Conservation (phyloP, 2,329 filamentous ascomycete species). For the Chaetomiaceae sp. region DNA sequence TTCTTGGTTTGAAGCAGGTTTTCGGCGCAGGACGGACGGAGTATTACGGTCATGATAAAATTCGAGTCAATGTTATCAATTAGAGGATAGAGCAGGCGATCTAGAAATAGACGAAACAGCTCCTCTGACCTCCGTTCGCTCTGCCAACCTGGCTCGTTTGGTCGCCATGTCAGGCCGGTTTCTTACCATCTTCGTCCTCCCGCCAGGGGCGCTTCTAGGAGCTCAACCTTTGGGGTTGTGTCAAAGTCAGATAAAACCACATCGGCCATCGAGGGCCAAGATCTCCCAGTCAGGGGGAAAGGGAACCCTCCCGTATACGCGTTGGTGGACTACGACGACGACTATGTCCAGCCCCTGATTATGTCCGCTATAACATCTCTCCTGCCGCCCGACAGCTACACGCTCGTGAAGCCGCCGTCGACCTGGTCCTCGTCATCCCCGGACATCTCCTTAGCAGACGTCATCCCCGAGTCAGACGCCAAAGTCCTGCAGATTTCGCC, state of each 20-base stretch:
- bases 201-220: constrained; percentile 7
- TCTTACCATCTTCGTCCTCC: constrained; percentile 16
- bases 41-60: constrained; percentile 8
- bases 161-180: neutral
- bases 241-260: neutral
- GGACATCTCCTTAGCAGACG: constrained; percentile 34
- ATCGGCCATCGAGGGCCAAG: neutral
- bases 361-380: constrained; percentile 62
- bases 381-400: constrained; percentile 52
- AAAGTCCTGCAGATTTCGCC: constrained; percentile 71
- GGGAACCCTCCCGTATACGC: constrained; percentile 54
- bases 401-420: constrained; percentile 48
- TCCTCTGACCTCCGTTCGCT: constrained; percentile 8
- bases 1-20: constrained; percentile 27
- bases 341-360: constrained; percentile 85
- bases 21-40: constrained; percentile 13
- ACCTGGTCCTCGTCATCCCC: constrained; percentile 21
- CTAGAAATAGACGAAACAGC: constrained; percentile 24
- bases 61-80: constrained; percentile 11
- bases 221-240: constrained; percentile 14
- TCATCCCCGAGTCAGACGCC: constrained; percentile 34
- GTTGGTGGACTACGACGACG: constrained; percentile 77
- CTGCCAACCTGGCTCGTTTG: constrained; percentile 1
- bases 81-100: constrained; percentile 28
- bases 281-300: constrained; percentile 12